phyloP scores from a whole-genome alignment of 306 rosid species.

The Hippophae gyantsensis region DNA sequence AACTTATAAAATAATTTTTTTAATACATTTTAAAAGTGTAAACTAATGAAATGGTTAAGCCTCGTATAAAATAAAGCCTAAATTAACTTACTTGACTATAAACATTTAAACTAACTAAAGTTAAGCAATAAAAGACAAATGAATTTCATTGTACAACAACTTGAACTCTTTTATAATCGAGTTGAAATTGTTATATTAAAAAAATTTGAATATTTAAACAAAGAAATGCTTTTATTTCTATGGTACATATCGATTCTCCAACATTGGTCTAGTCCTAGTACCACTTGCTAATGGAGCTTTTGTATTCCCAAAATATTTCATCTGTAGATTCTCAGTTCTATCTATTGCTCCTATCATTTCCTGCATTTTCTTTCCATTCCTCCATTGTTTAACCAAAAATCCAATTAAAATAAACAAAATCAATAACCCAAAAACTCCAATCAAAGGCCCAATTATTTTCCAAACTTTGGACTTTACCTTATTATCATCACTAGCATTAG shows the following conservation, averaged over 20 bases:
- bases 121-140: too few relatives aligned
- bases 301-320: conserved; percentile 20
- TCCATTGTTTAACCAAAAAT: conserved; percentile 15
- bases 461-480: conserved; percentile 7
- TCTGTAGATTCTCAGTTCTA: conserved; percentile 12
- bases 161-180: too few relatives aligned
- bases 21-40: too few relatives aligned
- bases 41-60: too few relatives aligned
- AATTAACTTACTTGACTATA: too few relatives aligned
- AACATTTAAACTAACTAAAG: too few relatives aligned
- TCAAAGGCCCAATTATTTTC: conserved; percentile 19
- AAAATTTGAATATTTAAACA: too few relatives aligned
- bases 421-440: conserved; percentile 23
- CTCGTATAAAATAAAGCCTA: too few relatives aligned
- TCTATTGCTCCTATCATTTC: conserved; percentile 26
- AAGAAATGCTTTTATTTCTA: conserved; percentile 3
- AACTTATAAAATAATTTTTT: too few relatives aligned
- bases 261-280: conserved; percentile 37
- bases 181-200: too few relatives aligned
- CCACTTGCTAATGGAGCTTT: conserved; percentile 39
- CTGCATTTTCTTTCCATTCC: conserved; percentile 8
- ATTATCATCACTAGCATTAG: not conserved
- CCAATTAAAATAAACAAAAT: conserved; percentile 1
- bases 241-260: conserved; percentile 37
- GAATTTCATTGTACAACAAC: too few relatives aligned